phyloP scores from a whole-genome alignment of 208 protist species.

The Wallacemonas sp. region DNA sequence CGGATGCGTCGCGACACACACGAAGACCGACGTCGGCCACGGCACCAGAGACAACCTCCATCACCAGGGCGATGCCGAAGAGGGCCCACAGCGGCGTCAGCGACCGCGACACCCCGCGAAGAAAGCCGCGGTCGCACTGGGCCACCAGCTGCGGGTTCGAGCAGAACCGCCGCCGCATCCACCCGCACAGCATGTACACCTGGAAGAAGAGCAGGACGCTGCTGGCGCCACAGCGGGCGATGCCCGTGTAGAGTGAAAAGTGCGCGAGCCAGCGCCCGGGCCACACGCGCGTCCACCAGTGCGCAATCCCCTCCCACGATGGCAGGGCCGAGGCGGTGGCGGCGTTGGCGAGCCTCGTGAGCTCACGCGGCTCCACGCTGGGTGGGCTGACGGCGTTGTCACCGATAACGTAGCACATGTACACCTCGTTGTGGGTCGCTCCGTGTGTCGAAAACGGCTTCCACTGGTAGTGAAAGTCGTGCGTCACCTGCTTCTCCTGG shows the following conservation, averaged over 20 bases:
- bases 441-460: conserved; percentile 56
- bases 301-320: not conserved
- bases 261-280: conserved; percentile 61
- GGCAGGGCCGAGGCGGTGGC: not conserved
- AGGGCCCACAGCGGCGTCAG: conserved; percentile 22
- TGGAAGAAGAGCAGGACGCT: conserved; percentile 49
- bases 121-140: conserved; percentile 1
- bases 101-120: conserved; percentile 1
- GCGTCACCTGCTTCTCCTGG: conserved; percentile 4
- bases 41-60: conserved; percentile 39
- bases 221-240: conserved; percentile 40
- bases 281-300: conserved; percentile 47
- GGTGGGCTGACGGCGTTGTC: conserved; percentile 33
- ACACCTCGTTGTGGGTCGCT: conserved; percentile 50
- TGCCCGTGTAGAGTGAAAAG: conserved; percentile 56
- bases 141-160: conserved; percentile 5
- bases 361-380: conserved; percentile 28
- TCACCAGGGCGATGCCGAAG: conserved; percentile 26
- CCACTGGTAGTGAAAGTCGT: conserved; percentile 68
- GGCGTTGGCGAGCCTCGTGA: too few species aligned
- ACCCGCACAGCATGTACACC: conserved; percentile 25
- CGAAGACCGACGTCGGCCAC: conserved; percentile 35
- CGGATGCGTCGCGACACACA: conserved; percentile 48
- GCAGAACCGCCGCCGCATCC: conserved; percentile 6
- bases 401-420: conserved; percentile 58